Evolutionary conservation across 352 stramenopile genomes (phyloP), one percentile per base, ranked within the genome.

Genomic region (Pythium rhizo-oryzae): DNA sequence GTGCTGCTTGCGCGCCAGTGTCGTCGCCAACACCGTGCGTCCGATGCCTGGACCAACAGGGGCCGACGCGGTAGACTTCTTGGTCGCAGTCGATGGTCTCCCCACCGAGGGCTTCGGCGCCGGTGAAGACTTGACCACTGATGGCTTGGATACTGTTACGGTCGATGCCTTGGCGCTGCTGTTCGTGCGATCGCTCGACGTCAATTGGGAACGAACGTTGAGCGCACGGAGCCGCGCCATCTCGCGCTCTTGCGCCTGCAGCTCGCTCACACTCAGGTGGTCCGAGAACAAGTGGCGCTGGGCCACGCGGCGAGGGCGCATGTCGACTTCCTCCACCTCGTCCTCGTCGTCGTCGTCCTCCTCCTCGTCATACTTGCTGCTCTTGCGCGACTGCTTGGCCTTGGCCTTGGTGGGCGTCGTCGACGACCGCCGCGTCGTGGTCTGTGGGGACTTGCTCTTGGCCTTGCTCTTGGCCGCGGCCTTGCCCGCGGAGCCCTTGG

Each of bases 211-310:
- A 19, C 49, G 54, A 41, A 68, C 37, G 18, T 47, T 57, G 1
- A 71, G 51, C 15, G 55, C 59, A 23, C 65, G 53, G 1, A 72
- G 60, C 28, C 70, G 52, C 21, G 28, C 33, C 30, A 70, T 37
- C 64, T 76, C 70, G 39, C 49, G 69, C 62, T 90, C 81, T 65
- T 92, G 84, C 4, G 82, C 82, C 66, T 91, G 81, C 28, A 91
- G 58, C 47, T 92, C 81, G 7, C 79, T 89, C 51, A 87, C 79
- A 16, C 82, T 82, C 49, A 90, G 28, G 23, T 51, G 63, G 23
- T 76, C 70, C 33, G 70, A 72, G 53, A 76, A 69, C 56, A 72
- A 35, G 35, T 74, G 62, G 44, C 46, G 37, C 35, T 13, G 2
- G 37, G 37, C 33, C 12, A 44, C 37, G 23, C 58, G 57, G 28